Evolutionary conservation across 768 basidiomycete genomes (phyloP).

Genomic region (Leucogyrophana mollusca): DNA sequence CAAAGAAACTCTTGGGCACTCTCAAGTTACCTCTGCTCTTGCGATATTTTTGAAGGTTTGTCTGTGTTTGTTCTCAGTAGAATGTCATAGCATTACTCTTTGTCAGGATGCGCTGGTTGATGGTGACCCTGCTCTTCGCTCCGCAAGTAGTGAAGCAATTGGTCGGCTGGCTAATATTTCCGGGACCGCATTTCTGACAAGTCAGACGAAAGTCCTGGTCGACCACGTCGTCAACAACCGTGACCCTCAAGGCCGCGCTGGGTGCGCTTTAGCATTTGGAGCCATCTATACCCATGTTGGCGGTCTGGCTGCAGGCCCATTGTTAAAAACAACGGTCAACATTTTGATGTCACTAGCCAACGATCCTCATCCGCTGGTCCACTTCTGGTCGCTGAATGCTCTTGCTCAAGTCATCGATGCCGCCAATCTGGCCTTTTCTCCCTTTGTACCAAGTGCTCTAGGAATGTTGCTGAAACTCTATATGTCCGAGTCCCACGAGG

Average conservation of each 20-base stretch:
- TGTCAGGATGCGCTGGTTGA: slow-evolving; percentile 76
- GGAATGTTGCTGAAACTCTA: slow-evolving; percentile 92
- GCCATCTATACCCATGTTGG: slow-evolving; percentile 91
- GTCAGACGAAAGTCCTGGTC: slow-evolving; percentile 86
- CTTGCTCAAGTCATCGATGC: slow-evolving; percentile 86
- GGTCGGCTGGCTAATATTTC: slow-evolving; percentile 84
- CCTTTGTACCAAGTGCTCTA: slow-evolving; percentile 84
- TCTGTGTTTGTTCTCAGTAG: slow-evolving; percentile 2
- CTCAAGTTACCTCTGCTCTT: slow-evolving; percentile 59
- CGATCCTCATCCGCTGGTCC: slow-evolving; percentile 95
- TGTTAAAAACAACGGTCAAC: slow-evolving; percentile 94
- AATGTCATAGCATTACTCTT: slow-evolving; percentile 8
- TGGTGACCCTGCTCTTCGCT: slow-evolving; percentile 72
- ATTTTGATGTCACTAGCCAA: slow-evolving; percentile 92
- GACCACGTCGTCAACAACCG: slow-evolving; percentile 94
- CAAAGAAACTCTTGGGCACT: slow-evolving; percentile 64
- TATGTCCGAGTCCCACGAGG: slow-evolving; percentile 86
- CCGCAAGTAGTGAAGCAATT: slow-evolving; percentile 82
- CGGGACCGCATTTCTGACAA: slow-evolving; percentile 79
- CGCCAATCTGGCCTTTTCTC: slow-evolving; percentile 87
- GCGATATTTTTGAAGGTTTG: slow-evolving; percentile 77
- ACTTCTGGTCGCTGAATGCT: slow-evolving; percentile 89
- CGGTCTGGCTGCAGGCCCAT: slow-evolving; percentile 89
- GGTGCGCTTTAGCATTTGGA: slow-evolving; percentile 90
- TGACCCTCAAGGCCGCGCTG: slow-evolving; percentile 88